Base-by-base conservation (phyloP, 345 rosid genomes). In the Populus euphratica region DNA sequence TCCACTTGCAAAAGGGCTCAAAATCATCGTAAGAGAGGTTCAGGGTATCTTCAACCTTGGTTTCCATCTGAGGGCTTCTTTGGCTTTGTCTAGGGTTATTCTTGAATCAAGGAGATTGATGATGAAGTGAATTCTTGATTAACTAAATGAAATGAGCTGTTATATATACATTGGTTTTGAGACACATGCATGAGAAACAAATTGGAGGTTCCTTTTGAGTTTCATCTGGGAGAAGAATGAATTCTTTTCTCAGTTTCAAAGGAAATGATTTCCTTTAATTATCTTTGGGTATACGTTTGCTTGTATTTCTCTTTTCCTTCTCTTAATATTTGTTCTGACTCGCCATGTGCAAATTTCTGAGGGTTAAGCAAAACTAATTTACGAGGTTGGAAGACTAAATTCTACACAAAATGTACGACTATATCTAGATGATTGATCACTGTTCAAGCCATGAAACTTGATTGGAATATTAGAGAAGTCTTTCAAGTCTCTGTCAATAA, bases 1-100 rank as follows among this genome's bases (percentile, higher is more conserved):
- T 67, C 87, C 91, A 86, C 50, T 81, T 80, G 83, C 87, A 89
- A 43, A 73, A 79, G 38, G 94, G 92, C 74, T 89, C 89, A 33
- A 86, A 84, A 54, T 89, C 88, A 29, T 82, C 88, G 47, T 73
- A 76, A 56, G 77, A 69, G 20, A 41, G 78, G 36, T 54, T 38
- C 49, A 69, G 5, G 11, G 47, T 47, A 31, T 54, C 29, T 17
- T 69, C 49, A 25, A 10, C 20, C 13, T 16, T 59, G 61, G 33
- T 33, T 44, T 23, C 77, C 77, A 75, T 74, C 25, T 7, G 38
- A 41, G 23, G 23, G 21, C 25, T 18, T 5, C 21, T 18, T 67
- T 16, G 21, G 70, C 9, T 36, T 36, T 66, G 2, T 12, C 33
- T 10, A 13, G 4, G 33, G 38, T 64, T 41, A 33, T 35, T 17